Evolutionary conservation across 495 filamentous ascomycete genomes (phyloP), one percentile per base, ranked within the genome.

Genomic region (Trypethelium eluteriae): DNA sequence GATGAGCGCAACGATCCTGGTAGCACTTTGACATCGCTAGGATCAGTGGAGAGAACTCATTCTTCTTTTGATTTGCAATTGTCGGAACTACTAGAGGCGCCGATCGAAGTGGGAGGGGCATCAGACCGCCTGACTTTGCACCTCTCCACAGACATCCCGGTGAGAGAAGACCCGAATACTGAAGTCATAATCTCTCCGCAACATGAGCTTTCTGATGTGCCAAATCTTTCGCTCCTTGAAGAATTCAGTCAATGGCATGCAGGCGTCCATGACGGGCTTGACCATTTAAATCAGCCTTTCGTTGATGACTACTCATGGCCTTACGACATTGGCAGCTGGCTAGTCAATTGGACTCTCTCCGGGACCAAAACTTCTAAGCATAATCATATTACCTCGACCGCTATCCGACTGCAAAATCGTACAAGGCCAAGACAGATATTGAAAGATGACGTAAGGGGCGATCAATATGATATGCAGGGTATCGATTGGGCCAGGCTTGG

Each of bases 381-480:
- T 5, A 12, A 2, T 66, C 2, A 76, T 78, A 69, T 53, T 16
- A 18, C 12, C 49, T 18, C 49, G 7, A 18, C 49, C 7, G 49
- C 49, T 5, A 11, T 53, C 25, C 10, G 25, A 18, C n/a, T 53
- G 12, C 14, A 18, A 18, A 5, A 53, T 18, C 25, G 7, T 11
- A 18, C 49, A 16, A 12, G 49, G 16, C 49, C 49, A 11, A 53
- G 25, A 18, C 49, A 18, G 25, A 18, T 53, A 11, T 53, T 18
- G 5, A 53, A 18, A 53, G 10, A 72, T 3, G 84, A 88, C 67
- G 76, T 86, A 16, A 75, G 80, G 32, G 83, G 83, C 1, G 86
- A 89, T 47, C 72, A 74, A 25, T 89, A 79, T 70, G 92, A 96
- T 73, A 74, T 91, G 38, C 91, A 96, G 73, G 89, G 91, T 62